phyloP scores from a whole-genome alignment of 768 basidiomycete species.

The Boletus rex-veris region DNA sequence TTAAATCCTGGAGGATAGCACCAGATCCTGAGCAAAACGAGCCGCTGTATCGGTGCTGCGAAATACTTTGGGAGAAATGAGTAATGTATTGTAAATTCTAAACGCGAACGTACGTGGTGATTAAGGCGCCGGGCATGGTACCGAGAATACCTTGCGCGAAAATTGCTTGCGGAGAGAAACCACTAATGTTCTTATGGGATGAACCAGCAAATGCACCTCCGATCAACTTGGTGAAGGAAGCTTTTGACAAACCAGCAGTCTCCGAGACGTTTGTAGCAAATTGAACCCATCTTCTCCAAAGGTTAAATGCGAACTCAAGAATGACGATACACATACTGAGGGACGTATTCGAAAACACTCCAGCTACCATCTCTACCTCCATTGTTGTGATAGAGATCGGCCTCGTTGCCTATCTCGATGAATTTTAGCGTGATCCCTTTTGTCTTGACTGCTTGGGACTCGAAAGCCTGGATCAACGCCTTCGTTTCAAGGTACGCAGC shows the following conservation, averaged over 20 bases:
- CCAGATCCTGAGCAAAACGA: slow-evolving; percentile 56
- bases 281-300: slow-evolving; percentile 44
- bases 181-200: slow-evolving; percentile 38
- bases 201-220: slow-evolving; percentile 50
- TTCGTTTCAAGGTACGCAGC: slow-evolving; percentile 45
- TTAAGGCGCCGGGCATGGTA: slow-evolving; percentile 45
- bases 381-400: slow-evolving; percentile 51
- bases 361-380: slow-evolving; percentile 40
- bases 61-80: slow-evolving; percentile 28
- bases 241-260: slow-evolving; percentile 36
- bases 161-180: slow-evolving; percentile 61
- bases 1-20: slow-evolving; percentile 57
- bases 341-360: slow-evolving; percentile 43
- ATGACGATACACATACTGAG: slow-evolving; percentile 39
- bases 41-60: slow-evolving; percentile 49
- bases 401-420: slow-evolving; percentile 63
- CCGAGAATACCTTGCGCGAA: slow-evolving; percentile 50
- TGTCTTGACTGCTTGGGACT: slow-evolving; percentile 34
- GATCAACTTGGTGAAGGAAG: slow-evolving; percentile 44
- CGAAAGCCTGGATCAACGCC: slow-evolving; percentile 48
- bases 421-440: slow-evolving; percentile 49
- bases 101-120: slow-evolving; percentile 45
- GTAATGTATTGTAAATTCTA: not conserved
- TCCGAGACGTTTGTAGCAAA: slow-evolving; percentile 49
- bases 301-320: not conserved